phyloP scores from a whole-genome alignment of 2,329 filamentous ascomycete genomes.

The Alternaria arbusti region DNA sequence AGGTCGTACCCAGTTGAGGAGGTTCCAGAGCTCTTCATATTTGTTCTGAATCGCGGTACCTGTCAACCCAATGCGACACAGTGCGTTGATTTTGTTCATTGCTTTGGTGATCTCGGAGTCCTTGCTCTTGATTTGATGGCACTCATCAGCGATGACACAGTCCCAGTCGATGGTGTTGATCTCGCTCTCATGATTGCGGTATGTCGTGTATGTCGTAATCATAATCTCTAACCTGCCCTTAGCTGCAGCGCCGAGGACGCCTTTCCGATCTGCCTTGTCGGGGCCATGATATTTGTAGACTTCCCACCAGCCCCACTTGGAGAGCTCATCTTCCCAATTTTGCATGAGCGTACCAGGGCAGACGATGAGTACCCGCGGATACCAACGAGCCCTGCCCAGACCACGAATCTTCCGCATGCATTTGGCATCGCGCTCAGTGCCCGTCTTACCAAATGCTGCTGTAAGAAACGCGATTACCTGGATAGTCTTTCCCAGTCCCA shows the following conservation, averaged over 20 bases:
- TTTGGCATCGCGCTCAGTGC: conserved; percentile 82
- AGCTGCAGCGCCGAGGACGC: conserved; percentile 73
- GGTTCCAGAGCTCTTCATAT: conserved; percentile 95
- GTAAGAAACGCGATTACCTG: conserved; percentile 93
- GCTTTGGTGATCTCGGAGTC: conserved; percentile 79
- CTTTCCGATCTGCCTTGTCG: conserved; percentile 64
- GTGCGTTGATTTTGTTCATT: conserved; percentile 87
- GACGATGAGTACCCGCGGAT: conserved; percentile 82
- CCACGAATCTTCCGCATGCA: conserved; percentile 86
- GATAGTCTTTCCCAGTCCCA: conserved; percentile 96
- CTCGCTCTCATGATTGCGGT: conserved; percentile 74
- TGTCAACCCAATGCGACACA: conserved; percentile 91
- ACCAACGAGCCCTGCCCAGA: conserved; percentile 68
- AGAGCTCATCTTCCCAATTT: conserved; percentile 89
- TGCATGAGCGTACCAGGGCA: conserved; percentile 87
- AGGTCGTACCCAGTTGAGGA: conserved; percentile 95
- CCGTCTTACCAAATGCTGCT: conserved; percentile 92
- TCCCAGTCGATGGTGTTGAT: conserved; percentile 93
- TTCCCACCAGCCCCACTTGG: conserved; percentile 96
- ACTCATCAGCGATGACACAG: conserved; percentile 92
- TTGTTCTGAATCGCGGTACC: conserved; percentile 98
- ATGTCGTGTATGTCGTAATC: conserved; percentile 93
- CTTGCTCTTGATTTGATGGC: conserved; percentile 84
- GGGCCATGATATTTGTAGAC: conserved; percentile 79
- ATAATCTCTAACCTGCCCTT: conserved; percentile 85